Evolutionary conservation across 2,329 filamentous ascomycete genomes (phyloP).

Genomic region (Neonectria sp.): DNA sequence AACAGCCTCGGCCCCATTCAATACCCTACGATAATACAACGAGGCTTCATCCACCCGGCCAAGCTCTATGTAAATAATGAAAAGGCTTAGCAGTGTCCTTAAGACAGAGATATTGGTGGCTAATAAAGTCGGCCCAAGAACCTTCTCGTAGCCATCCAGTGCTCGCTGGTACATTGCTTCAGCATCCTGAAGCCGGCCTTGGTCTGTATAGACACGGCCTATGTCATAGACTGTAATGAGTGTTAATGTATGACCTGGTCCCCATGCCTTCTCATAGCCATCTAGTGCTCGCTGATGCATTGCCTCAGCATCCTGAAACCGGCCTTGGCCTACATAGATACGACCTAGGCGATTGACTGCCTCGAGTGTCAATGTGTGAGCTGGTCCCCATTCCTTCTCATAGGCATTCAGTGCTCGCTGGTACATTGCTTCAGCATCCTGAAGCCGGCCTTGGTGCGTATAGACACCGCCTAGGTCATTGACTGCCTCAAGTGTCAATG

Average conservation of each 20-base stretch:
- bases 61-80: neutral
- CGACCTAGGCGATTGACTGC: too few relatives aligned
- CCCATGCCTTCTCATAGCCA: slow-evolving; percentile 15
- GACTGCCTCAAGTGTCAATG: too few relatives aligned
- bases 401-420: slow-evolving; percentile 44
- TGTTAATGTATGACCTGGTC: too few relatives aligned
- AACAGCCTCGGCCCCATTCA: neutral
- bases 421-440: slow-evolving; percentile 49
- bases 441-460: slow-evolving; percentile 40
- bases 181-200: slow-evolving; percentile 44
- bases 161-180: slow-evolving; percentile 50
- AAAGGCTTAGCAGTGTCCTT: slow-evolving; percentile 13
- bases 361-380: too few relatives aligned
- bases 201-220: slow-evolving; percentile 36
- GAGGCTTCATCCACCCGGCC: neutral
- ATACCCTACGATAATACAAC: neutral
- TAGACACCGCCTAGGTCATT: too few relatives aligned
- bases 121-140: neutral
- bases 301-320: too few relatives aligned
- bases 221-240: too few relatives aligned
- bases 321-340: too few relatives aligned
- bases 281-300: too few relatives aligned
- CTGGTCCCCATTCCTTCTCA: too few relatives aligned
- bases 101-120: slow-evolving; percentile 15
- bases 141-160: slow-evolving; percentile 40